These are phyloP conservation scores for Exophiala xenobiotica DNA, from an alignment of 2,329 filamentous ascomycete species.

Conservation along the genomic window DNA sequence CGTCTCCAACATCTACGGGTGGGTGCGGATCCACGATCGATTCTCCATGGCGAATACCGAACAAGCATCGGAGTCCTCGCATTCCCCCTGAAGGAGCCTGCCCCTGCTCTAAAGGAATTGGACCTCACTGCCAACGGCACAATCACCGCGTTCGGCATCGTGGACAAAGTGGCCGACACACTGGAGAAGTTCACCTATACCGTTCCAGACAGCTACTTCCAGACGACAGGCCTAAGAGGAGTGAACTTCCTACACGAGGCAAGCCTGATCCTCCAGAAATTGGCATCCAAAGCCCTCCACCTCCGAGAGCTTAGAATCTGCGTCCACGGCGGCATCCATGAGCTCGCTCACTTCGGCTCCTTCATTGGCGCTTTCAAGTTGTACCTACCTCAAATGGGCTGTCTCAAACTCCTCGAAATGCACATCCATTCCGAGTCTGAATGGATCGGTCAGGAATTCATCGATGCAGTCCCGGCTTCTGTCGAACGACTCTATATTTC, in stretches of 20 bases:
- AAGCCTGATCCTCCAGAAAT: neutral
- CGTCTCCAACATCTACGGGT: slow-evolving; percentile 18
- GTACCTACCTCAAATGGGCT: slow-evolving; percentile 8
- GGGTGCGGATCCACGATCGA: slow-evolving; percentile 20
- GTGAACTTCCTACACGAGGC: slow-evolving; percentile 4
- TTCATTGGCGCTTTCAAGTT: slow-evolving; percentile 18
- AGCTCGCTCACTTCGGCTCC: slow-evolving; percentile 3
- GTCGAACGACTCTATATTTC: slow-evolving; percentile 22
- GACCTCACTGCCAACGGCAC: slow-evolving; percentile 20
- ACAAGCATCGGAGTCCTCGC: neutral
- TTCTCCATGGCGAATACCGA: slow-evolving; percentile 15
- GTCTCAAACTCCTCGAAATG: slow-evolving; percentile 23
- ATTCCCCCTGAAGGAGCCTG: neutral
- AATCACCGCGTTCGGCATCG: slow-evolving; percentile 5
- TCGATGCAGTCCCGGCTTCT: slow-evolving; percentile 17
- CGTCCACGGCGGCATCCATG: slow-evolving; percentile 13
- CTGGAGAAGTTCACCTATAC: slow-evolving; percentile 16
- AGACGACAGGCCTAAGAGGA: neutral
- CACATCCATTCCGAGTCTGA: slow-evolving; percentile 18
- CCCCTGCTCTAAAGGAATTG: slow-evolving; percentile 19
- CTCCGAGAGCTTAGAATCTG: slow-evolving; percentile 22
- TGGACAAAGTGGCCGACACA: slow-evolving; percentile 1
- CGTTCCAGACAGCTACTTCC: slow-evolving; percentile 7
- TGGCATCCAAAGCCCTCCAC: neutral
- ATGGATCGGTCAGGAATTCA: slow-evolving; percentile 18